phyloP scores from a whole-genome alignment of 164 flowering plant genomes.

The Liriodendron chinense region DNA sequence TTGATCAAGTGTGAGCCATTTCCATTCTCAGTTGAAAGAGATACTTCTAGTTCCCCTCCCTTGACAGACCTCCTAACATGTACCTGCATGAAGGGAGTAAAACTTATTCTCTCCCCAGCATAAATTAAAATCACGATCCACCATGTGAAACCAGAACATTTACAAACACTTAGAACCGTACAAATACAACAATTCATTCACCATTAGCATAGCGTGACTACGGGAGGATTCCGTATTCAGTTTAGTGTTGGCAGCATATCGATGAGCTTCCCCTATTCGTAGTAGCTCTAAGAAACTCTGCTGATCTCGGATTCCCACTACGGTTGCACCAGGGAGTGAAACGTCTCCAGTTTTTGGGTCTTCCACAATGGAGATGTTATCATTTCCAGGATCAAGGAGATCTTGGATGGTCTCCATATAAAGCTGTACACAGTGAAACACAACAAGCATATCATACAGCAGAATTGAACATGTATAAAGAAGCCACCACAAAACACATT shows the following conservation, averaged over 20 bases:
- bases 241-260: constrained; percentile 94
- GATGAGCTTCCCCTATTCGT: constrained; percentile 85
- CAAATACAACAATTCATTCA: constrained; percentile 17
- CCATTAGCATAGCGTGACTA: constrained; percentile 97
- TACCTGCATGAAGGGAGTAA: constrained; percentile 43
- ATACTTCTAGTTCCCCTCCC: constrained; percentile 44
- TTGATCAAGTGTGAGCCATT: constrained; percentile 41
- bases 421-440: constrained; percentile 48
- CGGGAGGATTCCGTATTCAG: constrained; percentile 97
- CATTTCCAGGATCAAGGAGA: constrained; percentile 85
- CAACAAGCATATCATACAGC: background rate
- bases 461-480: background rate
- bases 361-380: constrained; percentile 83
- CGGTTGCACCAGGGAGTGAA: constrained; percentile 83
- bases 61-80: constrained; percentile 64
- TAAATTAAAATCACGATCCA: background rate
- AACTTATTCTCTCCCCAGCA: background rate
- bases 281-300: constrained; percentile 79
- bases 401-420: constrained; percentile 99
- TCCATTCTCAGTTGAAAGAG: constrained; percentile 52
- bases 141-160: background rate
- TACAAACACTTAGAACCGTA: background rate
- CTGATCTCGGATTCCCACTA: constrained; percentile 75
- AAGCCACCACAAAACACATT: background rate
- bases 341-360: constrained; percentile 97